Base-by-base conservation (phyloP, 192 early-diverging fungal genomes). In the Podila verticillata region DNA sequence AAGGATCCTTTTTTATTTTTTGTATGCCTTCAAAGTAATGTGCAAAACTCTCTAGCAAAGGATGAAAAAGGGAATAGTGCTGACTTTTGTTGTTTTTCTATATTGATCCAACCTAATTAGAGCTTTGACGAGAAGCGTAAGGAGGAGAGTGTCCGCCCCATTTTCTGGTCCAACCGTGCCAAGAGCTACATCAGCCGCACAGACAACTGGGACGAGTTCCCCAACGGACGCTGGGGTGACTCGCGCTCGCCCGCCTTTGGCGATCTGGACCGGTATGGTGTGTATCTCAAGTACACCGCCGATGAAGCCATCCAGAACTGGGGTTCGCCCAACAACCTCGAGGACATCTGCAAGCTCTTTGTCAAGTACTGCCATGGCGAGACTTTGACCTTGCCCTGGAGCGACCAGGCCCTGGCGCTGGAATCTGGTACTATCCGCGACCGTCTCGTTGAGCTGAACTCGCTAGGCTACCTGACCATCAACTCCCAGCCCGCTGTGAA, bases 221-320 rank as follows among this genome's bases (percentile, higher is more conserved):
- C 96, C 20, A 99, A 99, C 72, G 98, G 98, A 44, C 92, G 98
- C 36, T 99, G 97, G 98, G 98, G 98, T 31, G 96, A 99, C 71
- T 91, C 98, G 24, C 86, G 96, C 30, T 99, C 96, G 5, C 96
- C 96, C 5, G 85, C 88, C 2, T 89, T 84, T 72, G 88, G 88
- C 51, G 88, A 89, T 34, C 59, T 89, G 35, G 93, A 93, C 69
- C 90, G 93, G 26, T 93, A 94, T 82, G 93, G 91, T 31, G 81
- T 90, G 47, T 87, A 85, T 19, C 85, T 96, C 24, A 94, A 94
- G 60, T 83, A 88, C 57, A 66, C 89, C 82, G 88, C 91, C 51
- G 83, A 92, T 24, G 91, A 94, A 72, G 89, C 89, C 47, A 68
- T 93, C 22, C 80, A 85, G 44, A 84, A 94, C 78, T 99, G 98